Evolutionary conservation across 805 yeast genomes (phyloP), one percentile per base, ranked within the genome.

Genomic region (Saturnispora bothae): DNA sequence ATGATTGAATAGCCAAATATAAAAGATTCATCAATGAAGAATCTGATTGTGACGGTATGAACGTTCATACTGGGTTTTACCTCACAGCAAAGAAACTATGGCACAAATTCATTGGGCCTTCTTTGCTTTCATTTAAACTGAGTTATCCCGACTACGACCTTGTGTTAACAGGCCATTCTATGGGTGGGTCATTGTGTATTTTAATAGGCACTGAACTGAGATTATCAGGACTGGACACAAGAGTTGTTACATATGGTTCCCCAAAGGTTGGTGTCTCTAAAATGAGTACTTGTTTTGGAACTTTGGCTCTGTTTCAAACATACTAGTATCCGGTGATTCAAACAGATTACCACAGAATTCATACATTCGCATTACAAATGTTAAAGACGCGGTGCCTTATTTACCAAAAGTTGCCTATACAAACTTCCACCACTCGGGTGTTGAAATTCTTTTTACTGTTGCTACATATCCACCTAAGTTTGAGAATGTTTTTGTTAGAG

Each of bases 111-210:
- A 51, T 71, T 28, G 5, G 5, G 5, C 46, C 57, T 8, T 54
- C 49, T 6, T 58, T 77, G 1, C 47, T 57, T 12, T 43, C 46
- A 2, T 48, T 66, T 16, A 51, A 59, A 15, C 42, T 52, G 10
- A 48, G 60, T 16, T 57, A 67, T 48, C 71, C 74, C 0, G 67
- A 64, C 15, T 78, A 75, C 51, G 52, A 61, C 15, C 41, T 80
- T 4, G 63, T 70, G 2, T 64, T 79, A 2, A 61, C 76, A 1
- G 94, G 94, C 0, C 94, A 83, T 55, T 82, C 92, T 0, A 56
- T 83, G 30, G 58, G 58, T 2, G 94, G 78, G 6, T 86, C 86
- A 0, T 54, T 79, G 35, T 78, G 86, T 2, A 57, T 66, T 4
- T 56, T 83, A 25, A 66, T 73, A 5, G 88, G 81, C 0, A 62